Evolutionary conservation across 805 yeast genomes (phyloP), one percentile per base, ranked within the genome.

Genomic region (Blastobotrys muscicola): DNA sequence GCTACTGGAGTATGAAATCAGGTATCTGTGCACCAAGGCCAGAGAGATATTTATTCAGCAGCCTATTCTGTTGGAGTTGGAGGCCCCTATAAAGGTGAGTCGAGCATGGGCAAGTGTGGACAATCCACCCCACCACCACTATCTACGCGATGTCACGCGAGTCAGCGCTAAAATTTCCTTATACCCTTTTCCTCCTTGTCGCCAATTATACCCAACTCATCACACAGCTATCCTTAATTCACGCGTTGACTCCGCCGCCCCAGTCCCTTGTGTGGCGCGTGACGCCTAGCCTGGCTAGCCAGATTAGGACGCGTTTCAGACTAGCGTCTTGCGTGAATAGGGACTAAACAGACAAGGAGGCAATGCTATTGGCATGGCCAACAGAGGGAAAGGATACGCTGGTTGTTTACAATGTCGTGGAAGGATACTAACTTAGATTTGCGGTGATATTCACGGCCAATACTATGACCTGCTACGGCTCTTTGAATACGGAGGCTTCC

Each of bases 371-470:
- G 35, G 12, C 35, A 12, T 12, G 13, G n/a, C 35, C 35, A 32
- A 32, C 36, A 11, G 12, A 29, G 33, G 7, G 14, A 36, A 12
- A 4, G 14, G 14, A 6, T 26, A 32, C n/a, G 16, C 8, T 10
- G 11, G 12, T 3, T 7, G 15, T 16, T 37, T 26, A 23, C 39
- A 37, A 3, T 33, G 8, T 8, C 11, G 32, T 26, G 29, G 6
- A 44, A 46, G 40, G n/a, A 20, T 4, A 6, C 26, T 20, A 6
- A 20, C 26, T 20, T 42, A 52, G 62, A 62, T 63, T 42, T 87
- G 96, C 70, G 98, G 98, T 66, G 98, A 90, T 66, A 92, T 90
- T 59, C 98, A 90, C 66, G 98, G 98, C 45, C 98, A 90, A 69
- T 90, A 92, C 68, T 90, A 90, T 62, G 98, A 90, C 67, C 76